phyloP scores from a whole-genome alignment of 1,139 yeast species.

The Nakaseomyces sp. region DNA sequence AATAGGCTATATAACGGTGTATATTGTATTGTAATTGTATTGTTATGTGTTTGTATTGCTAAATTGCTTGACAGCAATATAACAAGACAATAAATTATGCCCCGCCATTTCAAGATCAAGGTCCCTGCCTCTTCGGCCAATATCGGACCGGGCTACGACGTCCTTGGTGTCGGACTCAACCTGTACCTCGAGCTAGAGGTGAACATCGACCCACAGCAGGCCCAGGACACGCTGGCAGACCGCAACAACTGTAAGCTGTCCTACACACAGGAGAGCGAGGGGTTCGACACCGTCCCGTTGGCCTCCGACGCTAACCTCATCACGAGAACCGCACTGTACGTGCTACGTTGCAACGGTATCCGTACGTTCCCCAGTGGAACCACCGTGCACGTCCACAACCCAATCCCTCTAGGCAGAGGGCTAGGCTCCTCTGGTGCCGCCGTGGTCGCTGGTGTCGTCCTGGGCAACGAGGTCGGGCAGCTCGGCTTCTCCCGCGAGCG shows the following conservation, averaged over 20 bases:
- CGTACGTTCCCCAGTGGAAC: constrained; percentile 77
- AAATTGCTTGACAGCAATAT: no score
- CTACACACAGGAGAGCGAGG: constrained; percentile 64
- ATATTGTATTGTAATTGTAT: no score
- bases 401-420: constrained; percentile 94
- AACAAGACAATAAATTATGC: constrained; percentile 29
- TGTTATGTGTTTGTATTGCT: no score
- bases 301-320: constrained; percentile 70
- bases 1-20: no score
- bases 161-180: constrained; percentile 79
- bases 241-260: constrained; percentile 60
- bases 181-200: constrained; percentile 66
- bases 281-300: constrained; percentile 71
- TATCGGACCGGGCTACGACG: constrained; percentile 98
- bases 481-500: constrained; percentile 67
- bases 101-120: constrained; percentile 46
- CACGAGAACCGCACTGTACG: constrained; percentile 87
- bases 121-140: constrained; percentile 98
- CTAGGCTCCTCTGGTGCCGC: constrained; percentile 98
- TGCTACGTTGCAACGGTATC: constrained; percentile 72
- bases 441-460: constrained; percentile 91
- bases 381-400: constrained; percentile 70
- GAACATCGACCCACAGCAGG: constrained; percentile 43
- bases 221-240: constrained; percentile 44
- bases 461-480: constrained; percentile 77